Conservation (phyloP, 2,329 filamentous ascomycete genomes). For the Xylogone sp. region DNA sequence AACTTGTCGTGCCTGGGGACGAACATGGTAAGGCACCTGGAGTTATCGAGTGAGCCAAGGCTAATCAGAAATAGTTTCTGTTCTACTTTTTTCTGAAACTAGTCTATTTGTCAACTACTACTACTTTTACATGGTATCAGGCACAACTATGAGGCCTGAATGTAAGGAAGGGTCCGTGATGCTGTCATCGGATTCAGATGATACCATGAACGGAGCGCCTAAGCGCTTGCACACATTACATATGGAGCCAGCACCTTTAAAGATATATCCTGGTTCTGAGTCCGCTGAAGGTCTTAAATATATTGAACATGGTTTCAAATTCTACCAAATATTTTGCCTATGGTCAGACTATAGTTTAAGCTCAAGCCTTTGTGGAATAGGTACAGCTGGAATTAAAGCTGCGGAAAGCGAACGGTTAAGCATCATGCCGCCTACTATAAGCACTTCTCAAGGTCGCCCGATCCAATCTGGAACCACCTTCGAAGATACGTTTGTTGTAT, state of each 20-base stretch:
- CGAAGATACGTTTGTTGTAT: slow-evolving; percentile 23
- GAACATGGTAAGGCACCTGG: slow-evolving; percentile 13
- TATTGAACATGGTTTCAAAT: slow-evolving; percentile 31
- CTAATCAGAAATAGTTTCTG: slow-evolving; percentile 17
- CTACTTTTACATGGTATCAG: slow-evolving; percentile 12
- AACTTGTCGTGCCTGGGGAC: slow-evolving; percentile 30
- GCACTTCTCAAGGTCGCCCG: not conserved
- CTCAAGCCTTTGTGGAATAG: slow-evolving; percentile 33
- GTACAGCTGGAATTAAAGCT: slow-evolving; percentile 10
- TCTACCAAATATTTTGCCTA: slow-evolving; percentile 45
- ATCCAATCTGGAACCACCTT: not conserved
- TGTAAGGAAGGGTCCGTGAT: slow-evolving; percentile 17
- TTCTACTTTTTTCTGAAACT: slow-evolving; percentile 21
- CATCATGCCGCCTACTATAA: not conserved
- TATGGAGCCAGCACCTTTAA: not conserved
- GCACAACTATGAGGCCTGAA: not conserved
- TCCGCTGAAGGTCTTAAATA: slow-evolving; percentile 21
- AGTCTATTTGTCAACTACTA: slow-evolving; percentile 23
- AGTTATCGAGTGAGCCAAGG: not conserved
- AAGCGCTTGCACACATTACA: not conserved
- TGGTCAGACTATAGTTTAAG: slow-evolving; percentile 39
- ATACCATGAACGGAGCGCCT: not conserved
- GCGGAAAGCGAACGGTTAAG: not conserved
- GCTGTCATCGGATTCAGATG: slow-evolving; percentile 4
- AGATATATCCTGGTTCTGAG: not conserved